Base-by-base conservation (phyloP, 2,329 filamentous ascomycete genomes). In the Beauveria sp. region DNA sequence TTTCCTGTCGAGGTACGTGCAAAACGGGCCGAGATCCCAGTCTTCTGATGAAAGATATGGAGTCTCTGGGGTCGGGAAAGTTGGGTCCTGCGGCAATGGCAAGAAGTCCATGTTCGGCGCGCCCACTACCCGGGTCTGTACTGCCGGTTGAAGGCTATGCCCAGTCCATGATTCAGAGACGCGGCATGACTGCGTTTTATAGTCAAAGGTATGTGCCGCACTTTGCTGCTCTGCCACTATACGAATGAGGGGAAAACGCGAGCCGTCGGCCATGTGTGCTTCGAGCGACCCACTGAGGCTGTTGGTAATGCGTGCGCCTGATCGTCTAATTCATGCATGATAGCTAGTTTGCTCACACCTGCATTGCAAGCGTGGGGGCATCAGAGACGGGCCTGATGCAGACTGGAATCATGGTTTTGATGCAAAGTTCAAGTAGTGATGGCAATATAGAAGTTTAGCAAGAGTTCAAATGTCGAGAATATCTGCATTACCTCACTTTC, bases 1-100 rank as follows among this genome's bases (percentile, higher is more conserved):
- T 28, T 63, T 66, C 5, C 67, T 63, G 7, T 62, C 34, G 8
- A 68, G 63, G 56, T 72, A 73, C 4, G 62, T 67, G 22, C 65
- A 54, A 24, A 69, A 74, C 1, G 65, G 60, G 24, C 67, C 66
- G 7, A 67, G 65, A 58, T 72, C 69, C 65, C 72, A 73, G 5
- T 57, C 49, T 8, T 68, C 60, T 8, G 49, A 42, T 53, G 66
- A 69, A 2, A 70, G 63, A 46, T 68, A 72, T 1, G 65, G 66
- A 45, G 65, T 68, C 28, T 58, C 61, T n/a, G 45, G 56, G 20
- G 56, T 55, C 28, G 55, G 57, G 18, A 61, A 52, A 1, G 65
- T 65, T 9, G 67, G 65, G 42, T 66, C 65, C 8, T 46, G 55
- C 22, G 68, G 68, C 12, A 65, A 53, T 22, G 52, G 63, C 48